Evolutionary conservation across 768 basidiomycete genomes (phyloP), one percentile per base, ranked within the genome.

Genomic region (Pleurotus ostreatus): DNA sequence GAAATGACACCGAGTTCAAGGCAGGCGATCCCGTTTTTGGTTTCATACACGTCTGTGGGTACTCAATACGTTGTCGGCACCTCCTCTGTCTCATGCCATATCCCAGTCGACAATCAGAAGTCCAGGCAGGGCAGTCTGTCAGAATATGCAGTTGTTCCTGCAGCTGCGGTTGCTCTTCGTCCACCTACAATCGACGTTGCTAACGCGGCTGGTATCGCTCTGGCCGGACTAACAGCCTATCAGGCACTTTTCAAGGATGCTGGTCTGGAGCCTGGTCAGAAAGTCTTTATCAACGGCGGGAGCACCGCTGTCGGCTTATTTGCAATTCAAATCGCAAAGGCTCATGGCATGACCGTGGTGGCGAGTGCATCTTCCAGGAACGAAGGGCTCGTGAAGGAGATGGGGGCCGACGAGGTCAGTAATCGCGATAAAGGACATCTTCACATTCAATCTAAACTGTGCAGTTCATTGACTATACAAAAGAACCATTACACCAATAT

Each of bases 261-360:
- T 0, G 64, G 71, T 26, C 63, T 82, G 8, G 73, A 81, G 57
- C 55, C 62, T 12, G 78, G 75, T 7, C 77, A 78, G 58, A 66
- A 70, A 3, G 69, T 86, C 5, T 76, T 86, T 65, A 70, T 86
- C 64, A 80, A 84, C 54, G 84, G 84, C 0, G 85, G 82, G 0
- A 79, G 77, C 26, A 77, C 79, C 1, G 67, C 77, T 5, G 81
- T 85, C 0, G 85, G 85, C 5, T 65, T 70, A 34, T 72, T 73
- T 52, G 83, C 81, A 2, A 80, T 85, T 46, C 81, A 84, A 63
- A 65, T 86, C 16, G 81, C 83, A 16, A 85, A 84, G 60, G 75
- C 77, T 1, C 68, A 71, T 48, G 80, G 80, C 3, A 74, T 75
- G 57, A 59, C 53, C 26, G 82, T 86, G 9, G 70, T 75, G 0